phyloP scores from a whole-genome alignment of 2,329 filamentous ascomycete genomes.

The Hypoxylon sp. region DNA sequence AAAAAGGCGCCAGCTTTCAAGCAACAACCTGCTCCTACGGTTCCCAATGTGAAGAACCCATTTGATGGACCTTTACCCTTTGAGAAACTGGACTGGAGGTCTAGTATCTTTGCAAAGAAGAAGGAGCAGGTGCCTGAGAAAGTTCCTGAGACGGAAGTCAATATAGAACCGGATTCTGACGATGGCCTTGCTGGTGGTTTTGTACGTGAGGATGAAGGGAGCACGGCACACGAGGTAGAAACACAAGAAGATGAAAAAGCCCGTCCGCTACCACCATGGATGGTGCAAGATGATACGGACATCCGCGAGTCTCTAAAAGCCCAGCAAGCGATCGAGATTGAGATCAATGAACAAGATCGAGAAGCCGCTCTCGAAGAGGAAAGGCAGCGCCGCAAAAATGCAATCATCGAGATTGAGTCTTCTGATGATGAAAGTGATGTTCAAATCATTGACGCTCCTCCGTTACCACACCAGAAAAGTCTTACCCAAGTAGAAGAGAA shows the following conservation, averaged over 20 bases:
- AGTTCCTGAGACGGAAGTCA: slow-evolving; percentile 31
- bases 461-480: slow-evolving; percentile 56
- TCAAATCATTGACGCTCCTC: slow-evolving; percentile 69
- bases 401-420: slow-evolving; percentile 74
- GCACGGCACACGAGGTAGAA: slow-evolving; percentile 78
- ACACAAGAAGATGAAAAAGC: slow-evolving; percentile 68
- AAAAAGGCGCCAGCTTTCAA: slow-evolving; percentile 61
- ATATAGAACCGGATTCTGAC: slow-evolving; percentile 31
- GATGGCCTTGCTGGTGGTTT: slow-evolving; percentile 58
- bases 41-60: slow-evolving; percentile 71
- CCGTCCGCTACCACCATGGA: slow-evolving; percentile 82
- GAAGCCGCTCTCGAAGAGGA: slow-evolving; percentile 71
- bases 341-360: slow-evolving; percentile 76
- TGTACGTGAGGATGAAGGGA: slow-evolving; percentile 58
- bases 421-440: slow-evolving; percentile 72
- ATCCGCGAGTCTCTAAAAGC: slow-evolving; percentile 75
- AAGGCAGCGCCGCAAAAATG: slow-evolving; percentile 61
- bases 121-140: slow-evolving; percentile 48
- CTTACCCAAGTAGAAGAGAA: slow-evolving; percentile 31
- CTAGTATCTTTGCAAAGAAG: slow-evolving; percentile 69
- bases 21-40: slow-evolving; percentile 54
- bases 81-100: slow-evolving; percentile 83
- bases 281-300: slow-evolving; percentile 72
- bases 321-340: slow-evolving; percentile 69
- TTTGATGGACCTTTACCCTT: slow-evolving; percentile 91